These are phyloP conservation scores for Rhododendron ovatum DNA, from an alignment of 148 eudicot species.

Conservation along the genomic window DNA sequence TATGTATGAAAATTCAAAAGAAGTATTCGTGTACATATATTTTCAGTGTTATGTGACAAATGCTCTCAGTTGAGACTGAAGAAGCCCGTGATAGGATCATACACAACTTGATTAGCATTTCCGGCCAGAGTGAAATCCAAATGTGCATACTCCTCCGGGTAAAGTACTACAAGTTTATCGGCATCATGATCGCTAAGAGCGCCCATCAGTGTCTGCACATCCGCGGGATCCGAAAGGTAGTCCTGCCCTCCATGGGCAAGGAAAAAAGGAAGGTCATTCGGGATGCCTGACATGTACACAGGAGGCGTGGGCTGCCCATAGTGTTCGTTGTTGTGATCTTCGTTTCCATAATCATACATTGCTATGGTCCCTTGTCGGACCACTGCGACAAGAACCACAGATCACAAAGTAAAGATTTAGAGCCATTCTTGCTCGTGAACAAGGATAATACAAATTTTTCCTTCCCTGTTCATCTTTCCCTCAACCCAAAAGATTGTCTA, in stretches of 20 bases:
- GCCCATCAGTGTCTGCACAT: conserved; percentile 29
- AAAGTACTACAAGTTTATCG: conserved; percentile 22
- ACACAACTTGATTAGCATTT: conserved; percentile 39
- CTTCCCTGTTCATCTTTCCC: not conserved
- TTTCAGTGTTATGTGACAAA: not conserved
- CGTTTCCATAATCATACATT: conserved; percentile 36
- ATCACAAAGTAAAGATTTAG: not conserved
- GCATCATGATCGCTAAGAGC: conserved; percentile 22
- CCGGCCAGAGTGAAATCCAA: conserved; percentile 23
- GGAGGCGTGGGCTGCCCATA: conserved; percentile 38
- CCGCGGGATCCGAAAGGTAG: conserved; percentile 26
- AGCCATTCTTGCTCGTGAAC: not conserved
- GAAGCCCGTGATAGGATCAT: conserved; percentile 35
- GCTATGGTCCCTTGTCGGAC: conserved; percentile 31
- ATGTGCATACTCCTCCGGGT: conserved; percentile 29
- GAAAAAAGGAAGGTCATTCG: conserved; percentile 30
- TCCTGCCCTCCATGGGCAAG: conserved; percentile 38
- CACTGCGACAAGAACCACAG: conserved; percentile 19
- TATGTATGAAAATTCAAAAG: not conserved
- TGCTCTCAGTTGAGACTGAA: conserved; percentile 18
- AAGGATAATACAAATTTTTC: not conserved
- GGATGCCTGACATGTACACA: conserved; percentile 29
- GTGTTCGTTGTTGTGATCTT: conserved; percentile 24
- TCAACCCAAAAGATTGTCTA: not conserved
- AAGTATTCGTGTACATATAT: conserved; percentile 10